Conservation (phyloP, 2,329 filamentous ascomycete species). For the Alternaria solani region DNA sequence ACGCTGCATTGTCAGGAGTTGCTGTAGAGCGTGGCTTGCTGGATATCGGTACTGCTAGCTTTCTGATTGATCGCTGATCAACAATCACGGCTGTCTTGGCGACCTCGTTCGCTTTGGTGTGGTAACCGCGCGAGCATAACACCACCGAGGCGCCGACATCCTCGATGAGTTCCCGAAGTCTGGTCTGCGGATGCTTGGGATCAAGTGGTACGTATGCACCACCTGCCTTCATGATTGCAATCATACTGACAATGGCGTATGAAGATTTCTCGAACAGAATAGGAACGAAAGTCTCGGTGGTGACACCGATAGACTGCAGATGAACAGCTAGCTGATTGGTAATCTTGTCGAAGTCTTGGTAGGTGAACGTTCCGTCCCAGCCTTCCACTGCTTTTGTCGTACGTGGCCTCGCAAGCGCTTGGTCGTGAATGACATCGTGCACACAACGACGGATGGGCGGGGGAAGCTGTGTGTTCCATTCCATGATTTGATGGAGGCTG, state of each 20-base stretch:
- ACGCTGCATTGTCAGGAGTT: constrained; percentile 61
- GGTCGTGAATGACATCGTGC: constrained; percentile 42
- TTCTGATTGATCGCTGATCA: constrained; percentile 54
- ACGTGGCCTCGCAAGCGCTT: constrained; percentile 39
- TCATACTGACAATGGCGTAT: constrained; percentile 45
- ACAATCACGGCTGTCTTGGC: constrained; percentile 32
- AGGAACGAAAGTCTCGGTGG: constrained; percentile 44
- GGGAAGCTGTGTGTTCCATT: constrained; percentile 42
- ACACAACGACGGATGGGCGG: constrained; percentile 37
- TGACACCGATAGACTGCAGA: constrained; percentile 37
- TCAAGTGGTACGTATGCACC: constrained; percentile 51
- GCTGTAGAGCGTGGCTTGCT: constrained; percentile 49
- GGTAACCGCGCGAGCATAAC: constrained; percentile 36
- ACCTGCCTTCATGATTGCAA: constrained; percentile 51
- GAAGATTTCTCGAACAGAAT: constrained; percentile 49
- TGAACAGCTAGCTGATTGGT: constrained; percentile 38
- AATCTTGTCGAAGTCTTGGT: constrained; percentile 44
- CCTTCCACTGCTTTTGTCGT: constrained; percentile 42
- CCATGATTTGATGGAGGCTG: constrained; percentile 35
- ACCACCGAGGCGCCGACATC: constrained; percentile 42
- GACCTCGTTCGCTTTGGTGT: constrained; percentile 33
- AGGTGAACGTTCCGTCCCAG: constrained; percentile 43
- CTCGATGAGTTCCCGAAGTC: constrained; percentile 47
- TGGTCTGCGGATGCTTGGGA: constrained; percentile 45
- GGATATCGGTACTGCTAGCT: constrained; percentile 44